Percentiles rank a stretch among this genome's conserved stretches.
Evolutionary conservation across 2,329 filamentous ascomycete genomes (phyloP).

Genomic region (Trematosphaeria pertusa): DNA sequence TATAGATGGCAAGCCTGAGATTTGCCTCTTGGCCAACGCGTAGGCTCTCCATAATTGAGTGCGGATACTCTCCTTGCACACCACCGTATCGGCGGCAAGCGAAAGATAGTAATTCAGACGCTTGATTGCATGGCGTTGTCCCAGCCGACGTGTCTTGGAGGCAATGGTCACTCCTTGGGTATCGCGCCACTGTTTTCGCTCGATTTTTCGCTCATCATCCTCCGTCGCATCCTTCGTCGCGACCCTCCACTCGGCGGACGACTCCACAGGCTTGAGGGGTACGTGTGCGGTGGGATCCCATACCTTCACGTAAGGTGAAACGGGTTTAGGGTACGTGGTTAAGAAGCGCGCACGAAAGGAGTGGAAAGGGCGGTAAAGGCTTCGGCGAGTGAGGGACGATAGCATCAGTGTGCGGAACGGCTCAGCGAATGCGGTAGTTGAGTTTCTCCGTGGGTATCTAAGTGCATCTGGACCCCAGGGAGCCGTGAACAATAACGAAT

Average conservation of each 20-base stretch:
- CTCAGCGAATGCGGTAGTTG: too few species aligned
- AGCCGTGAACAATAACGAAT: slow-evolving; percentile 1
- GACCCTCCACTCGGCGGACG: slow-evolving; percentile 2
- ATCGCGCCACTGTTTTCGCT: slow-evolving; percentile 20
- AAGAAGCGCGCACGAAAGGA: slow-evolving; percentile 25
- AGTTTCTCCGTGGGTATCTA: too few species aligned
- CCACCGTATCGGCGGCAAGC: slow-evolving; percentile 13
- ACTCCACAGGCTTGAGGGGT: slow-evolving; percentile 1
- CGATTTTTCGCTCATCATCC: slow-evolving; percentile 3
- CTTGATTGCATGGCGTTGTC: slow-evolving; percentile 4
- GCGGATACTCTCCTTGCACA: slow-evolving; percentile 5
- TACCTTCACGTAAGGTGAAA: slow-evolving; percentile 27
- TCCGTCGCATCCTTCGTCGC: slow-evolving; percentile 1
- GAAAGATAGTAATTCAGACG: slow-evolving; percentile 24
- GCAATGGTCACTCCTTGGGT: slow-evolving; percentile 4
- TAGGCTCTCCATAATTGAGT: slow-evolving; percentile 42
- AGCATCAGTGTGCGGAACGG: too few species aligned
- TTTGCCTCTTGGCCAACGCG: slow-evolving; percentile 22
- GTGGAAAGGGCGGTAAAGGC: slow-evolving; percentile 25
- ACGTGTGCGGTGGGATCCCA: slow-evolving; percentile 38
- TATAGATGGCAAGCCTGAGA: slow-evolving; percentile 20
- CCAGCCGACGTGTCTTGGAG: neutral
- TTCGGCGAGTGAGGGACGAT: slow-evolving; percentile 23
- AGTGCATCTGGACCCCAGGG: slow-evolving; percentile 7
- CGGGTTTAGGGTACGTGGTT: slow-evolving; percentile 30